Evolutionary conservation across 1,284 basidiomycete species (phyloP), one percentile per base, ranked within the genome.

Genomic region (Apiotrichum domesticum): DNA sequence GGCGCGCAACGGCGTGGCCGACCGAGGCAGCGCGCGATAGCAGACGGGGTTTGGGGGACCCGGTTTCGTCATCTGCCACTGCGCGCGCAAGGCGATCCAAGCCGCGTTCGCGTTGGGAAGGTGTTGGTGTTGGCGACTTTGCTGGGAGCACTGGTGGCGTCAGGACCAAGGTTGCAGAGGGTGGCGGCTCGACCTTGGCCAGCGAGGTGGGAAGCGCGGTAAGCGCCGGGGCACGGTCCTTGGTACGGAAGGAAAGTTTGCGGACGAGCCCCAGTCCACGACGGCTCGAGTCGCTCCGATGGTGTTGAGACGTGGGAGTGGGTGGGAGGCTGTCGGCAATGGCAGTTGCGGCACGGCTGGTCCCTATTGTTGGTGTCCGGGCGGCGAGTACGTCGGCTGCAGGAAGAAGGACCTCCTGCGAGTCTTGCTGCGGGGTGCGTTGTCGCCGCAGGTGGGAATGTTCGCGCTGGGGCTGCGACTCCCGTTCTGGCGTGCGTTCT

Each of bases 211-310:
- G 41, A 42, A 7, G 11, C n/a, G 41, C 41, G 11, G n/a, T 7
- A 13, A 39, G 37, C 37, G 41, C 13, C 15, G 35, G 35, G 5
- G 56, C 42, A n/a, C 42, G 48, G 6, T 58, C 48, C 6, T 49
- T 37, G 1, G 57, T 32, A 4, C 57, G 57, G 45, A 58, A 58
- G 6, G 49, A 52, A 5, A 58, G 44, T 40, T 58, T 58, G 49
- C 57, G 57, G 3, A 58, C 57, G 15, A 58, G 52, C 3, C 57
- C 53, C 1, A 58, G 52, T 7, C 49, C 57, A 3, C 57, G 53
- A 3, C 53, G 57, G 29, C 29, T 29, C 29, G 29, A 29, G 29
- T 29, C 29, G 35, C 11, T 32, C 35, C 15, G 44, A 10, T 32
- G 21, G 37, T 39, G 44, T 3, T 29, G 21, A 45, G n/a, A 8